Conservation (phyloP, 768 basidiomycete species). For the Podaxis sp. region DNA sequence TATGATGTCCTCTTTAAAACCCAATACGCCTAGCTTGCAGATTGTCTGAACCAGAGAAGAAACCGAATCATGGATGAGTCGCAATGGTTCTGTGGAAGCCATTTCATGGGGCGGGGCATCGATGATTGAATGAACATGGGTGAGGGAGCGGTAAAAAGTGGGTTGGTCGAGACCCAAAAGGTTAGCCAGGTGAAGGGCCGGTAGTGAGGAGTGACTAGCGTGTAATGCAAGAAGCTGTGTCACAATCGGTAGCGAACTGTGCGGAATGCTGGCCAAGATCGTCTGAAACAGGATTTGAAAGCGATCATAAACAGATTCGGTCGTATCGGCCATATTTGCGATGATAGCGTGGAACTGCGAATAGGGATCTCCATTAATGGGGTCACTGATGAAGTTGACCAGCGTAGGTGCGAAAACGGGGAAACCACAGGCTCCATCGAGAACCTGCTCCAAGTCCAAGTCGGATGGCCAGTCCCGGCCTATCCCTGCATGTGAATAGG, state of each 20-base stretch:
- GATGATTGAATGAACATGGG: not conserved
- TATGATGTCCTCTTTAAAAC: too few relatives aligned
- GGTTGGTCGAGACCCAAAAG: not conserved
- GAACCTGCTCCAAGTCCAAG: too few relatives aligned
- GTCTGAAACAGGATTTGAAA: not conserved
- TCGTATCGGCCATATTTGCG: not conserved
- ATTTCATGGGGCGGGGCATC: not conserved
- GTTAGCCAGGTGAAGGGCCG: not conserved
- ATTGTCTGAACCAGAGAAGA: too few relatives aligned
- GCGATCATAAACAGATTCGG: not conserved
- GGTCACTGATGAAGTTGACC: constrained; percentile 15
- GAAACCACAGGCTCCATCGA: not conserved
- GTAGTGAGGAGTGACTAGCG: not conserved
- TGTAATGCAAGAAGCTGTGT: not conserved
- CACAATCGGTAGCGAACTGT: not conserved
- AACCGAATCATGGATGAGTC: not conserved
- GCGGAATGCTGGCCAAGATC: not conserved
- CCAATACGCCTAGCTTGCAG: too few relatives aligned
- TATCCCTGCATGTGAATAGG: too few relatives aligned
- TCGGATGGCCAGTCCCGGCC: too few relatives aligned
- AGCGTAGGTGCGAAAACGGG: constrained; percentile 14
- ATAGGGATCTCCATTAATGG: not conserved
- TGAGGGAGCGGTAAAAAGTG: not conserved
- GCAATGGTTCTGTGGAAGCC: not conserved
- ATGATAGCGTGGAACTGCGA: not conserved